Conservation (phyloP, 192 early-diverging fungal genomes). For the Coemansia sp. region DNA sequence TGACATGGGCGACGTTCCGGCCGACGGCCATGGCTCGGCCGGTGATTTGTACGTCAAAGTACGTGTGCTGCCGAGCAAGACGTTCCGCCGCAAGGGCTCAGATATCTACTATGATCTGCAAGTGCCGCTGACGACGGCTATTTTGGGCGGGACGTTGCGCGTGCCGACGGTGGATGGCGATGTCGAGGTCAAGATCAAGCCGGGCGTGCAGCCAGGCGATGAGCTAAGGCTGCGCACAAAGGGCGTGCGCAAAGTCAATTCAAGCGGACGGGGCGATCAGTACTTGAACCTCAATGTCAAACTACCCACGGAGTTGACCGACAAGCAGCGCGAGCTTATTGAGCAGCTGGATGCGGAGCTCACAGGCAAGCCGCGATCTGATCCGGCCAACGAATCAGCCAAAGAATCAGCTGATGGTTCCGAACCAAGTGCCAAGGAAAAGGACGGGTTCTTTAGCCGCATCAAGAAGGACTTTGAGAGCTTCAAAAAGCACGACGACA, state of each 20-base stretch:
- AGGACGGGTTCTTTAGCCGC: slow-evolving; percentile 55
- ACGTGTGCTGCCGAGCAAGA: slow-evolving; percentile 65
- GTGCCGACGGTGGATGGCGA: slow-evolving; percentile 96
- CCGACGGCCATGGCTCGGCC: slow-evolving; percentile 64
- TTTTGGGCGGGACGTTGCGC: slow-evolving; percentile 81
- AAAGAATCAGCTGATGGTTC: neutral
- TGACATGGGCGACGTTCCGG: slow-evolving; percentile 80
- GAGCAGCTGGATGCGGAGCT: slow-evolving; percentile 60
- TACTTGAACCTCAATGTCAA: slow-evolving; percentile 82
- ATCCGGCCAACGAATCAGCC: neutral
- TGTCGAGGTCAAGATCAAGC: slow-evolving; percentile 83
- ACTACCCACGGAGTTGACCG: slow-evolving; percentile 63
- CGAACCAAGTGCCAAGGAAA: slow-evolving; percentile 3
- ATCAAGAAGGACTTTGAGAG: slow-evolving; percentile 61
- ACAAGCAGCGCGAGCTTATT: slow-evolving; percentile 60
- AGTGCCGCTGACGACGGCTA: slow-evolving; percentile 83
- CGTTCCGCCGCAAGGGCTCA: slow-evolving; percentile 82
- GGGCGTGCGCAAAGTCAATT: slow-evolving; percentile 67
- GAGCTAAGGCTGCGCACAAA: slow-evolving; percentile 73
- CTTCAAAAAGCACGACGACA: slow-evolving; percentile 48
- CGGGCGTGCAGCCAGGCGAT: slow-evolving; percentile 90
- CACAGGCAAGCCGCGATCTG: slow-evolving; percentile 6
- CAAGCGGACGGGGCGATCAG: slow-evolving; percentile 78
- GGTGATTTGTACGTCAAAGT: slow-evolving; percentile 89
- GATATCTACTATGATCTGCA: slow-evolving; percentile 73